Evolutionary conservation across 2,329 filamentous ascomycete species (phyloP).

Genomic region (Colletotrichum abscissum): DNA sequence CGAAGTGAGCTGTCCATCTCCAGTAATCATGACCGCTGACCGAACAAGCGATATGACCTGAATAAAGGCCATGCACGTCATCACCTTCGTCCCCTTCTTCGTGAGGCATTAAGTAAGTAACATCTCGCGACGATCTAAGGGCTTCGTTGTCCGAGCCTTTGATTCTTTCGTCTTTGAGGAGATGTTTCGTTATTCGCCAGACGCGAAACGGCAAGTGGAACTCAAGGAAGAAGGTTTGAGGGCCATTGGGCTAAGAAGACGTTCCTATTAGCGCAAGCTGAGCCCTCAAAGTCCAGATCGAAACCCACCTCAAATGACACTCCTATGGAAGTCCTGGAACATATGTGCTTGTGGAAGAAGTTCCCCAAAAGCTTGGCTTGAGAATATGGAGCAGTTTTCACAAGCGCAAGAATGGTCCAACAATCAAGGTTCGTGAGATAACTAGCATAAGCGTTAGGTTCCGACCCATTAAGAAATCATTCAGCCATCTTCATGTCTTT

Average conservation of each 20-base stretch:
- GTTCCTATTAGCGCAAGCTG: too few species aligned
- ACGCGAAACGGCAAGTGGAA: not conserved
- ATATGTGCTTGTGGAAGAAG: not conserved
- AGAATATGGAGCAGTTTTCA: not conserved
- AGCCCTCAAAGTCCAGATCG: too few species aligned
- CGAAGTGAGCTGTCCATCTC: not conserved
- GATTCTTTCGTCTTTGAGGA: not conserved
- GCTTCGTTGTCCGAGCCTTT: not conserved
- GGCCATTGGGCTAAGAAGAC: too few species aligned
- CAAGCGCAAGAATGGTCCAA: not conserved
- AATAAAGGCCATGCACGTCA: fast-evolving
- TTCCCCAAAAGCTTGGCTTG: not conserved
- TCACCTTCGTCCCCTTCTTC: fast-evolving
- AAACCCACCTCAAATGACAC: not conserved
- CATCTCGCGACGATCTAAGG: not conserved
- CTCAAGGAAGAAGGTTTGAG: not conserved
- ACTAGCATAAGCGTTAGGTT: not conserved
- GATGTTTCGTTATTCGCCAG: not conserved
- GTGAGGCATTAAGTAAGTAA: not conserved
- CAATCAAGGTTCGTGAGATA: not conserved
- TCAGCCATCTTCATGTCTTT: too few species aligned
- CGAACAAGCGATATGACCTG: not conserved
- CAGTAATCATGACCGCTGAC: not conserved
- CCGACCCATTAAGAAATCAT: too few species aligned
- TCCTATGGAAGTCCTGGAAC: not conserved